Evolutionary conservation across 768 basidiomycete species (phyloP).

Genomic region (Mrakia gelida): DNA sequence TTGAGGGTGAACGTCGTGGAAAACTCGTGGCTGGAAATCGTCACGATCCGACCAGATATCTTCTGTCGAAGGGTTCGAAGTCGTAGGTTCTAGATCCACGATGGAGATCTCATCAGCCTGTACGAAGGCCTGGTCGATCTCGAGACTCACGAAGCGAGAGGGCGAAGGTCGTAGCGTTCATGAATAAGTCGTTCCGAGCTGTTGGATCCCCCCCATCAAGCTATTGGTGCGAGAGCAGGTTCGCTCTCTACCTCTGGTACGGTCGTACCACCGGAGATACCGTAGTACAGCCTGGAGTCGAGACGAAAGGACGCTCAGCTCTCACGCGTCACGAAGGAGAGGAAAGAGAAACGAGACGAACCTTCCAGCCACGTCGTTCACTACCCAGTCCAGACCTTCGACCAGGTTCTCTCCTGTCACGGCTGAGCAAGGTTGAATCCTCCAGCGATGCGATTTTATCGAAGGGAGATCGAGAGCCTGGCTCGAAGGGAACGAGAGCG

Average conservation of each 20-base stretch:
- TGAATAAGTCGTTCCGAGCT: not conserved
- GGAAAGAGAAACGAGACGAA: not conserved
- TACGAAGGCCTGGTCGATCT: not conserved
- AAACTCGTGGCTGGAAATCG: too few relatives aligned
- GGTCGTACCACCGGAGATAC: not conserved
- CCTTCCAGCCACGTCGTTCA: constrained; percentile 70
- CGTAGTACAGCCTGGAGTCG: not conserved
- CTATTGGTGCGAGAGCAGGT: not conserved
- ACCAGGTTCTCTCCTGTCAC: constrained; percentile 80
- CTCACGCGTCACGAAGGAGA: not conserved
- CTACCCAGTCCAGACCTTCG: constrained; percentile 85
- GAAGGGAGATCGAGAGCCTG: constrained; percentile 75
- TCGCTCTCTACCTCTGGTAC: not conserved
- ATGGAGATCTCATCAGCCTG: not conserved
- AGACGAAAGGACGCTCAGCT: not conserved
- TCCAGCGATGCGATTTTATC: constrained; percentile 86
- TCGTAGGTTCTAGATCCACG: not conserved
- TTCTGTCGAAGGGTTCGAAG: too few relatives aligned
- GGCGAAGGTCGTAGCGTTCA: not conserved
- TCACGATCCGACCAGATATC: too few relatives aligned
- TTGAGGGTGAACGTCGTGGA: too few relatives aligned
- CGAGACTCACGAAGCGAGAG: not conserved
- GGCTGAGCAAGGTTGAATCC: constrained; percentile 85
- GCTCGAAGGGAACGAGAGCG: not conserved
- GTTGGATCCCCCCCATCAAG: not conserved